These are phyloP conservation scores for Hydnomerulius pinastri DNA, from an alignment of 768 basidiomycete genomes.

Conservation along the genomic window DNA sequence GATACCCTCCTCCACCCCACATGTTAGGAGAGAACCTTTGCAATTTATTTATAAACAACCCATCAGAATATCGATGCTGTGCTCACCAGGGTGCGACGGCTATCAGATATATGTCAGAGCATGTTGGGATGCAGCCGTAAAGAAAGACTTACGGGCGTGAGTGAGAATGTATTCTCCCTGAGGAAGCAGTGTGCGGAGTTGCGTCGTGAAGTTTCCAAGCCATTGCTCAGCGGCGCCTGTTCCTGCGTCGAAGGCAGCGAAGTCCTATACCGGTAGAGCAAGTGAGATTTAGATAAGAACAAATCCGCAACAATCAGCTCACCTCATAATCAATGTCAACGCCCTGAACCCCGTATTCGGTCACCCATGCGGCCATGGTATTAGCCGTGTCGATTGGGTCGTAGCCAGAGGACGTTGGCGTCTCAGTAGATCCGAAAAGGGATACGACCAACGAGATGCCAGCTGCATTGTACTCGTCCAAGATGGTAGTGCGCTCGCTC, in stretches of 20 bases:
- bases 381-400: slow-evolving; percentile 43
- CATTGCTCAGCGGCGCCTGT: slow-evolving; percentile 41
- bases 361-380: slow-evolving; percentile 48
- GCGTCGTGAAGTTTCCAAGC: slow-evolving; percentile 34
- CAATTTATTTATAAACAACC: not conserved
- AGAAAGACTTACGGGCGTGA: slow-evolving; percentile 35
- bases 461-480: slow-evolving; percentile 51
- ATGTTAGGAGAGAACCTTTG: slow-evolving; percentile 33
- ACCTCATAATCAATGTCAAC: slow-evolving; percentile 58
- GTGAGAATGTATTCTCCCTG: slow-evolving; percentile 34
- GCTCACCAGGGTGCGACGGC: slow-evolving; percentile 42
- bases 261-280: slow-evolving; percentile 22
- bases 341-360: slow-evolving; percentile 49
- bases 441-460: slow-evolving; percentile 63
- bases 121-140: not conserved
- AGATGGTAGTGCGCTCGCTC: slow-evolving; percentile 40
- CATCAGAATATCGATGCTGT: not conserved
- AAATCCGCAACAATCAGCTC: not conserved
- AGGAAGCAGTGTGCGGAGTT: slow-evolving; percentile 36
- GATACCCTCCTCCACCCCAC: slow-evolving; percentile 41
- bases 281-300: not conserved
- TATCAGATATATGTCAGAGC: slow-evolving; percentile 10
- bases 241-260: slow-evolving; percentile 30
- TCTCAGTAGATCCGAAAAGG: slow-evolving; percentile 47
- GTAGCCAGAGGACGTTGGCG: slow-evolving; percentile 43